phyloP scores from a whole-genome alignment of 495 filamentous ascomycete species.

The Penicillium argentinense region DNA sequence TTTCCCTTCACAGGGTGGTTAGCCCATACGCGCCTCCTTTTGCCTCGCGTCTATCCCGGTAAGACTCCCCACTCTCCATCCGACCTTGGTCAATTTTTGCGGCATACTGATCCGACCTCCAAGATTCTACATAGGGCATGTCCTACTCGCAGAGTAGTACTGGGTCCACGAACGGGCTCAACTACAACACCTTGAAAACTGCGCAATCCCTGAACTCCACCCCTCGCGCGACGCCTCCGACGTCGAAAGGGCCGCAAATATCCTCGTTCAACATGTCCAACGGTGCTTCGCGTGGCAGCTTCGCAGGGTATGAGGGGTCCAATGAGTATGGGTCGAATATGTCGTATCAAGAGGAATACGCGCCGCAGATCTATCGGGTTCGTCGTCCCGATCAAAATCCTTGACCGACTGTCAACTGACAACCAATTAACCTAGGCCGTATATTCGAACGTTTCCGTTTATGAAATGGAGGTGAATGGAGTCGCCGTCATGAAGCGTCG shows the following conservation, averaged over 20 bases:
- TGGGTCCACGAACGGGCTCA: slow-evolving; percentile 41
- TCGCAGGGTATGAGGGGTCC: slow-evolving; percentile 45
- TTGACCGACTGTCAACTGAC: slow-evolving; percentile 13
- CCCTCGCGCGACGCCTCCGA: slow-evolving; percentile 52
- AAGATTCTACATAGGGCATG: slow-evolving; percentile 23
- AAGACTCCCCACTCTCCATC: slow-evolving; percentile 25
- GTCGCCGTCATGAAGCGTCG: slow-evolving; percentile 93
- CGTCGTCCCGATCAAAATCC: slow-evolving; percentile 19
- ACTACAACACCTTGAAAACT: slow-evolving; percentile 48
- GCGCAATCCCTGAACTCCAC: slow-evolving; percentile 54
- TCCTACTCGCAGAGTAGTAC: slow-evolving; percentile 47
- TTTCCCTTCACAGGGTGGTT: slow-evolving; percentile 27
- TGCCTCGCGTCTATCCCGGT: slow-evolving; percentile 31
- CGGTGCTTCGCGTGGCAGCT: slow-evolving; percentile 35
- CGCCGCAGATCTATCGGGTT: slow-evolving; percentile 78
- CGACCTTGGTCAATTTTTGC: slow-evolving; percentile 19
- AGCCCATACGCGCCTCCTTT: slow-evolving; percentile 42
- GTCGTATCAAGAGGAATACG: slow-evolving; percentile 53
- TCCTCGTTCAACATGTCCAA: slow-evolving; percentile 48
- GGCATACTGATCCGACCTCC: slow-evolving; percentile 7
- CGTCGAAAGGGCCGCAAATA: slow-evolving; percentile 46
- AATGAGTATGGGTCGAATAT: slow-evolving; percentile 52
- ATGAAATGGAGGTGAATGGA: slow-evolving; percentile 94
- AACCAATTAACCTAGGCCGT: slow-evolving; percentile 62
- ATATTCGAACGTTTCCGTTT: slow-evolving; percentile 92